Conservation (phyloP, 345 rosid species). For the Brassica juncea region DNA sequence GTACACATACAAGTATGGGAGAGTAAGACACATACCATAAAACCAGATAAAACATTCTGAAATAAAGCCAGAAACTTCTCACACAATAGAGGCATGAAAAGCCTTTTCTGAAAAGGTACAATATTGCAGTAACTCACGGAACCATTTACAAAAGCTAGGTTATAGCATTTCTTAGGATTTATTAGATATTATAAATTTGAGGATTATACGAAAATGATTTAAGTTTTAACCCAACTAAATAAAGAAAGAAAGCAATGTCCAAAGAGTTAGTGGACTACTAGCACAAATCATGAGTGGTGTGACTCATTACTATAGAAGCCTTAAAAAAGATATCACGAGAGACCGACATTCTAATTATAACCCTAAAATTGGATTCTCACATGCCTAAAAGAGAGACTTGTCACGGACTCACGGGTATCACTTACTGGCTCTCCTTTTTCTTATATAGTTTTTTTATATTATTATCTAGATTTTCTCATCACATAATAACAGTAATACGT, state of each 20-base stretch:
- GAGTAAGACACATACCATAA: too few relatives aligned
- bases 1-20: too few relatives aligned
- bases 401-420: conserved; percentile 13
- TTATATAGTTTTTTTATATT: not conserved
- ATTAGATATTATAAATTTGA: too few relatives aligned
- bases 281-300: conserved; percentile 34
- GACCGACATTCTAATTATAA: conserved; percentile 39
- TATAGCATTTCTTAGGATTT: too few relatives aligned
- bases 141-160: too few relatives aligned
- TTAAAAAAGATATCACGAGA: conserved; percentile 21
- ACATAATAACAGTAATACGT: conserved; percentile 27
- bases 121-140: too few relatives aligned
- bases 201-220: conserved; percentile 3
- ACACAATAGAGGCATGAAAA: not conserved
- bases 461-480: conserved; percentile 22
- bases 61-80: too few relatives aligned
- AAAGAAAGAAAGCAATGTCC: not conserved
- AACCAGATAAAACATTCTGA: too few relatives aligned
- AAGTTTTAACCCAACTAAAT: conserved; percentile 4
- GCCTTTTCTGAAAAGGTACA: not conserved
- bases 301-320: conserved; percentile 16
- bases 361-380: conserved; percentile 36
- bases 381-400: conserved; percentile 31
- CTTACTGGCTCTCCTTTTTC: not conserved
- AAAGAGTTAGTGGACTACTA: conserved; percentile 29